Conservation (phyloP, 345 rosid species). For the Eutrema yunnanense region DNA sequence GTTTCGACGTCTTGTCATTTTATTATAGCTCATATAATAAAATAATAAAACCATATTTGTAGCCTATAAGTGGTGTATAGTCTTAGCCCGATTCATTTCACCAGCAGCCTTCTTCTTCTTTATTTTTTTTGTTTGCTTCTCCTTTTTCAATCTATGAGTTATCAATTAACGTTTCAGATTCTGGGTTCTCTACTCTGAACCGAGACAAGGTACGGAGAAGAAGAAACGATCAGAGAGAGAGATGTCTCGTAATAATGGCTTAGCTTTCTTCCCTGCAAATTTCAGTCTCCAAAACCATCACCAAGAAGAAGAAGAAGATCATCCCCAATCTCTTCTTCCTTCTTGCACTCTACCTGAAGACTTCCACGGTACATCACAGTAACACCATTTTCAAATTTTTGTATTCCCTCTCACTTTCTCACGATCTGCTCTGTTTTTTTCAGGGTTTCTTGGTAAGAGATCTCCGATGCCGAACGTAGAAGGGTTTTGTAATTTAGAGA, state of each 20-base stretch:
- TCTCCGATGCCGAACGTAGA: conserved; percentile 53
- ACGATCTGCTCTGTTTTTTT: neutral
- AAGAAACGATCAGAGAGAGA: neutral
- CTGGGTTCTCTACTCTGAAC: neutral
- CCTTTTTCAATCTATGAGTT: neutral
- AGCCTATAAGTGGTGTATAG: conserved; percentile 19
- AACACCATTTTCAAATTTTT: neutral
- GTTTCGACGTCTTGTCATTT: neutral
- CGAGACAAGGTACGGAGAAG: neutral
- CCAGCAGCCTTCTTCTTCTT: neutral
- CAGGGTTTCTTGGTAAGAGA: conserved; percentile 62
- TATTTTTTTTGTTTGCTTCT: neutral
- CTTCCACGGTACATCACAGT: conserved; percentile 51
- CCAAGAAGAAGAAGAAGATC: conserved; percentile 57
- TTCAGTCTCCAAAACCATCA: conserved; percentile 75
- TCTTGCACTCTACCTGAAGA: conserved; percentile 44
- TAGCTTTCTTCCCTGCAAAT: conserved; percentile 77
- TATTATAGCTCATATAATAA: conserved; percentile 1
- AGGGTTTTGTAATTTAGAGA: conserved; percentile 41
- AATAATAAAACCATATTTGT: neutral
- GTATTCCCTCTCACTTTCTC: neutral
- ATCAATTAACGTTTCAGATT: neutral
- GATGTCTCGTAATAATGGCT: conserved; percentile 73
- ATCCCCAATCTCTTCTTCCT: conserved; percentile 35
- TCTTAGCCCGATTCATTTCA: conserved; percentile 19